Percentiles rank a stretch among this genome's conserved stretches.
Evolutionary conservation across 163 green algal species (phyloP).

Genomic region (Chlamydomonas reinhardtii): DNA sequence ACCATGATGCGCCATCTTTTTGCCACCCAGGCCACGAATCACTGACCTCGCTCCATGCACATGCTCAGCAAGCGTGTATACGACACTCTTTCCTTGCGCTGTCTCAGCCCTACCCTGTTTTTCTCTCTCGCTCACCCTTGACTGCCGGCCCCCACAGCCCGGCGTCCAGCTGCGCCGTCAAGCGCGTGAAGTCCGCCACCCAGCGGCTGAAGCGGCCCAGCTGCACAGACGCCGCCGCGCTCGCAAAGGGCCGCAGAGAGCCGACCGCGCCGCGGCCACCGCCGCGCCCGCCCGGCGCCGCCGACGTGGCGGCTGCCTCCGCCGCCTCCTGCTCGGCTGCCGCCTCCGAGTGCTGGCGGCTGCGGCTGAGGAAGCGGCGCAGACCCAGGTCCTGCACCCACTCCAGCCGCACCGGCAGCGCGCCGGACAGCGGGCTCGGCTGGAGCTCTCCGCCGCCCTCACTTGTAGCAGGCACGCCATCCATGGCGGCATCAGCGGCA

Average conservation of each 20-base stretch:
- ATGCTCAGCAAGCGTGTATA: too few species aligned
- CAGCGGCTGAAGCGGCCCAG: constrained; percentile 57
- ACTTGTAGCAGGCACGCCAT: too few species aligned
- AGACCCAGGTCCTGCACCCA: constrained; percentile 37
- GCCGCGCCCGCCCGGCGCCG: background rate
- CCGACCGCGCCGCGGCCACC: background rate
- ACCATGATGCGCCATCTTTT: too few species aligned
- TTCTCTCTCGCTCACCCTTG: too few species aligned
- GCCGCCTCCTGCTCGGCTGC: background rate
- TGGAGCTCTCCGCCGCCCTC: too few species aligned
- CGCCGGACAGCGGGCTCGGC: background rate
- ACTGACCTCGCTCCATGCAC: too few species aligned
- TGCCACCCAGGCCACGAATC: too few species aligned
- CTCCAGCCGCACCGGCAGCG: background rate
- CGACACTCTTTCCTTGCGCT: too few species aligned
- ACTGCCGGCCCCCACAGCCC: constrained; percentile 60
- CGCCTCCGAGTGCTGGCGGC: background rate
- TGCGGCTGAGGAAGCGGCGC: background rate
- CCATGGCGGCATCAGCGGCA: too few species aligned
- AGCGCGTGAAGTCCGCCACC: constrained; percentile 58
- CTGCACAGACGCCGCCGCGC: constrained; percentile 52
- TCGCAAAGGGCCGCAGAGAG: constrained; percentile 56
- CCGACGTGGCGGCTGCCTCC: background rate
- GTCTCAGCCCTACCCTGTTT: too few species aligned
- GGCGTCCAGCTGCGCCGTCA: constrained; percentile 63